These are phyloP conservation scores for Torulaspora delbrueckii DNA, from an alignment of 805 yeast species.

Conservation along the genomic window DNA sequence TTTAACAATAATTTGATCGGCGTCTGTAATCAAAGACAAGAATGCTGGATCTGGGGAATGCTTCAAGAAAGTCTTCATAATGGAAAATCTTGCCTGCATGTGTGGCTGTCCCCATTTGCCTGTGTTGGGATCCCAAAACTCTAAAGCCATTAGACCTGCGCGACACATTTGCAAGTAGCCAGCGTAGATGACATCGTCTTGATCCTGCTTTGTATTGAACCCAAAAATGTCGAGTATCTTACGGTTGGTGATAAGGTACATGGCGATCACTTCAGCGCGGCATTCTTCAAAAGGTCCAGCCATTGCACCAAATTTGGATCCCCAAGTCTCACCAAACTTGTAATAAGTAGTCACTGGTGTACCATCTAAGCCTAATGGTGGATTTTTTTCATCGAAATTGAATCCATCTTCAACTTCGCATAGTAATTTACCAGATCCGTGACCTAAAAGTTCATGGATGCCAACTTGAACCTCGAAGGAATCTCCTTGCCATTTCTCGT, in stretches of 20 bases:
- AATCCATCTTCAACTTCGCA: slow-evolving; percentile 57
- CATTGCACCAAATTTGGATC: slow-evolving; percentile 71
- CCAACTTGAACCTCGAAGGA: slow-evolving; percentile 94
- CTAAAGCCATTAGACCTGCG: slow-evolving; percentile 79
- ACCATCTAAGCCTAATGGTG: slow-evolving; percentile 58
- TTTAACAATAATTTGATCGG: slow-evolving; percentile 53
- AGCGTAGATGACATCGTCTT: slow-evolving; percentile 57
- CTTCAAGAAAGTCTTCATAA: slow-evolving; percentile 65
- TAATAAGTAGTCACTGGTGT: slow-evolving; percentile 65
- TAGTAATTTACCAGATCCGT: slow-evolving; percentile 82
- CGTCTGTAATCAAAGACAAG: slow-evolving; percentile 47
- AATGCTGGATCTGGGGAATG: slow-evolving; percentile 52
- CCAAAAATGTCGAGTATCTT: slow-evolving; percentile 71
- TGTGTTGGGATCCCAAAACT: slow-evolving; percentile 79
- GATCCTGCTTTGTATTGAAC: slow-evolving; percentile 50
- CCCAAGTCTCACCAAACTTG: slow-evolving; percentile 85
- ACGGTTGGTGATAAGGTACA: slow-evolving; percentile 67
- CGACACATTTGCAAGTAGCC: slow-evolving; percentile 81
- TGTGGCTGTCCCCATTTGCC: slow-evolving; percentile 93
- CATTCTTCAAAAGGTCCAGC: slow-evolving; percentile 92
- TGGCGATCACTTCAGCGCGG: slow-evolving; percentile 86
- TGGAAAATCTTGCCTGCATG: slow-evolving; percentile 88
- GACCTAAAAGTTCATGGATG: slow-evolving; percentile 85
- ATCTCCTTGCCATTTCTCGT: slow-evolving; percentile 67
- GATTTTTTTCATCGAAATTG: slow-evolving; percentile 63